Conservation (phyloP, 2,329 filamentous ascomycete genomes). For the Ophiobolus disseminans region DNA sequence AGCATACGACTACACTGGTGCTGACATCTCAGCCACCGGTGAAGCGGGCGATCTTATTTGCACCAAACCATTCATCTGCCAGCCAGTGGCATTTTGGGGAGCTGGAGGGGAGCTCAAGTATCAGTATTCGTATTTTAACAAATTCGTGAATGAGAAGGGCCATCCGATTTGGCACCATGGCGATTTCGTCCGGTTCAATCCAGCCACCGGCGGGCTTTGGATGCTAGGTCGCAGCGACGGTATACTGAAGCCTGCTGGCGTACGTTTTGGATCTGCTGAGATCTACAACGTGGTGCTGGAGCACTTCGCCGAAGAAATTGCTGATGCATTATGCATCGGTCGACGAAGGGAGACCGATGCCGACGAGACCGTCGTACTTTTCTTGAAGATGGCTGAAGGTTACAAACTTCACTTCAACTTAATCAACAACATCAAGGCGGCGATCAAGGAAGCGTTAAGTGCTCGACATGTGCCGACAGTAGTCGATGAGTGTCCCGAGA, state of each 20-base stretch:
- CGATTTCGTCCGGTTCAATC: conserved; percentile 81
- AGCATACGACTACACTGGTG: conserved; percentile 61
- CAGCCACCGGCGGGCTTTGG: conserved; percentile 75
- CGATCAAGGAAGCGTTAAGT: conserved; percentile 79
- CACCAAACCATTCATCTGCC: conserved; percentile 83
- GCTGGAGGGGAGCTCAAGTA: conserved; percentile 77
- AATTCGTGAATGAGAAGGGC: conserved; percentile 63
- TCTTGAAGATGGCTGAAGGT: conserved; percentile 76
- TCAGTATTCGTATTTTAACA: conserved; percentile 83
- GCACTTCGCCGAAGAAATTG: conserved; percentile 78
- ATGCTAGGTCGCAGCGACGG: conserved; percentile 95
- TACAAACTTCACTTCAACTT: conserved; percentile 66
- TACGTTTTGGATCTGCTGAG: conserved; percentile 91
- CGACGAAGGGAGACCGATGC: conserved; percentile 72
- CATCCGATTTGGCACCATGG: conserved; percentile 87
- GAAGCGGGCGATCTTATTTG: conserved; percentile 90
- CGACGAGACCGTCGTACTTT: conserved; percentile 88
- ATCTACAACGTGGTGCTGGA: conserved; percentile 94
- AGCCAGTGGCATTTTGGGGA: conserved; percentile 90
- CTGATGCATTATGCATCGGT: conserved; percentile 88
- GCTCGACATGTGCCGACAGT: conserved; percentile 87
- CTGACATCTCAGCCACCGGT: conserved; percentile 65
- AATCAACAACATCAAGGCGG: conserved; percentile 67
- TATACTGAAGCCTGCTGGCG: conserved; percentile 88
- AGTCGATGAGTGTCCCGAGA: conserved; percentile 81